Conservation (phyloP, 805 yeast species). For the Candida chilensis region DNA sequence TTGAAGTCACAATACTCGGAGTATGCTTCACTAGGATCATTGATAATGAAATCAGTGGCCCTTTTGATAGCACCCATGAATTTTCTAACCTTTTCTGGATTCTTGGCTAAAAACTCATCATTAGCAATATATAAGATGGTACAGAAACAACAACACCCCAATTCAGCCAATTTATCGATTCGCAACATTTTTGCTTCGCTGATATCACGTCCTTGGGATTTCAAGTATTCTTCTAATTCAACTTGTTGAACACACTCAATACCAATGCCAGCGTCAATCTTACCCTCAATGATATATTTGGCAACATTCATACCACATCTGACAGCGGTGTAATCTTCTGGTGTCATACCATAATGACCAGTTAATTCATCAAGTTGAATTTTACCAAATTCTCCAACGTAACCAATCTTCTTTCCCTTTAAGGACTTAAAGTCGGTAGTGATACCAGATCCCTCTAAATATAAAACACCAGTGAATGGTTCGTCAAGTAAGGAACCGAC, state of each 20-base stretch:
- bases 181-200: slow-evolving; percentile 45
- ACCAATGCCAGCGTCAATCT: slow-evolving; percentile 50
- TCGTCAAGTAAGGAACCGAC: slow-evolving; percentile 47
- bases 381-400: slow-evolving; percentile 53
- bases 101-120: slow-evolving; percentile 35
- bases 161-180: slow-evolving; percentile 45
- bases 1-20: slow-evolving; percentile 35
- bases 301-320: slow-evolving; percentile 56
- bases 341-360: slow-evolving; percentile 46
- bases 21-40: slow-evolving; percentile 36
- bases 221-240: slow-evolving; percentile 41
- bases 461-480: slow-evolving; percentile 48
- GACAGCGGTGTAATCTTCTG: slow-evolving; percentile 46
- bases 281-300: slow-evolving; percentile 43
- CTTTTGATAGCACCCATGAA: slow-evolving; percentile 39
- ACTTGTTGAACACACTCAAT: slow-evolving; percentile 54
- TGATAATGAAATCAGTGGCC: slow-evolving; percentile 39
- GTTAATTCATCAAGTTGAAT: slow-evolving; percentile 49
- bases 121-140: slow-evolving; percentile 44
- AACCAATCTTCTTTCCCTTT: slow-evolving; percentile 45
- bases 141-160: slow-evolving; percentile 54
- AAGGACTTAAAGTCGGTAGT: slow-evolving; percentile 40
- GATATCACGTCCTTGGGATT: slow-evolving; percentile 28
- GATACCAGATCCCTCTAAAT: slow-evolving; percentile 40
- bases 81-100: slow-evolving; percentile 34